Evolutionary conservation across 257 asterid genomes (phyloP), one percentile per base, ranked within the genome.

Genomic region (Petunia axillaris): DNA sequence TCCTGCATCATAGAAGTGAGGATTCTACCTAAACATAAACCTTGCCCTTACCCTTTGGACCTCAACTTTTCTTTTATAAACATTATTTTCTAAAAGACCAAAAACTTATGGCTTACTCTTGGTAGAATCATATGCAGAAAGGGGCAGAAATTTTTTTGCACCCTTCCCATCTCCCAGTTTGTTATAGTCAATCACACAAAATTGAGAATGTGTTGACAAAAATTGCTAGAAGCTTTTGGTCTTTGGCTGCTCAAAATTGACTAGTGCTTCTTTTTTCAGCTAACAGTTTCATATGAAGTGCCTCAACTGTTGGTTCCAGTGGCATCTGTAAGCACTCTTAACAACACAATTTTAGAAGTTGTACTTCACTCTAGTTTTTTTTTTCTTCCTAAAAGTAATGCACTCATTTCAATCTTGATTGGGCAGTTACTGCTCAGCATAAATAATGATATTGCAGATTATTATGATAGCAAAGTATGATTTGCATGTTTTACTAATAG

Each of bases 251-350:
- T 73, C 46, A 35, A 73, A 2, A 50, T 50, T 73, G 62, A 73
- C 62, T 11, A 11, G 77, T 67, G 8, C 53, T 83, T 80, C 84
- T 58, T 81, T n/a, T 87, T 78, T 88, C 96, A 93, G 99, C 93
- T 95, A 25, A 93, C 97, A 1, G 93, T 92, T 82, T 95, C 99
- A n/a, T 93, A 92, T 80, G 99, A 95, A 92, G 94, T 93, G 71
- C 98, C 97, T 77, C 94, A 85, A 85, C 85, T 93, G 82, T 89
- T 95, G 88, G 79, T 67, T 82, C 99, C 99, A 65, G 98, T 95
- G 87, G 94, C 98, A 80, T 89, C 99, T 52, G 99, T 93, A 86
- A 88, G 98, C 83, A 63, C 68, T 71, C 73, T 14, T 77, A 82
- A 48, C 64, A 37, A n/a, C 35, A n/a, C 35, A 36, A 64, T 15